phyloP scores from a whole-genome alignment of 129 eudicot genomes.

The Flaveria linearis region DNA sequence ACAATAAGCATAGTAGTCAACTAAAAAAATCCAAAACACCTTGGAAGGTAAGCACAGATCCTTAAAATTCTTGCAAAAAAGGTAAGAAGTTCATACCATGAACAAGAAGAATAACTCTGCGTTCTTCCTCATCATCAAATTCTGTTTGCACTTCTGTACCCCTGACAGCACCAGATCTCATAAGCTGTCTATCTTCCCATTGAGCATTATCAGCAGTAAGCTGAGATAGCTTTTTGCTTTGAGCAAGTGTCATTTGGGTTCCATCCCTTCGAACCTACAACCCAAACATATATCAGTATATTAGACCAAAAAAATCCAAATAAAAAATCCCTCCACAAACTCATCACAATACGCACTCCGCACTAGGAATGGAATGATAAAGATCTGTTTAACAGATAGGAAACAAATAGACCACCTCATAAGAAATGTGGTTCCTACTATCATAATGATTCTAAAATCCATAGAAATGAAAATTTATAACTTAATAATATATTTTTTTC shows the following conservation, averaged over 20 bases:
- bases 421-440: neutral
- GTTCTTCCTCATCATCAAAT: conserved; percentile 71
- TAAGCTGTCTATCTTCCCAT: conserved; percentile 78
- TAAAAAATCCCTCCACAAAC: neutral
- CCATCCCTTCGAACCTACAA: conserved; percentile 64
- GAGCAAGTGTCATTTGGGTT: conserved; percentile 68
- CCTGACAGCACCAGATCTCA: conserved; percentile 75
- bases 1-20: neutral
- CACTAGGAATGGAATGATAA: neutral
- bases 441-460: neutral
- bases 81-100: conserved; percentile 44
- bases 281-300: neutral
- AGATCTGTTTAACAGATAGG: neutral
- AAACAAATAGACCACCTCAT: neutral
- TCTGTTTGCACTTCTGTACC: conserved; percentile 77
- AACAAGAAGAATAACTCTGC: conserved; percentile 63
- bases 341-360: neutral
- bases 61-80: neutral
- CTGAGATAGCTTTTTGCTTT: conserved; percentile 68
- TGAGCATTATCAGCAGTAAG: conserved; percentile 76
- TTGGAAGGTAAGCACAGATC: neutral
- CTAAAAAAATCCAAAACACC: neutral
- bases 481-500: neutral
- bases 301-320: conserved; percentile 5
- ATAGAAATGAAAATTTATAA: conserved; percentile 5